phyloP scores from a whole-genome alignment of 176 grass and related monocot genomes.

The Oryza glumipatula region DNA sequence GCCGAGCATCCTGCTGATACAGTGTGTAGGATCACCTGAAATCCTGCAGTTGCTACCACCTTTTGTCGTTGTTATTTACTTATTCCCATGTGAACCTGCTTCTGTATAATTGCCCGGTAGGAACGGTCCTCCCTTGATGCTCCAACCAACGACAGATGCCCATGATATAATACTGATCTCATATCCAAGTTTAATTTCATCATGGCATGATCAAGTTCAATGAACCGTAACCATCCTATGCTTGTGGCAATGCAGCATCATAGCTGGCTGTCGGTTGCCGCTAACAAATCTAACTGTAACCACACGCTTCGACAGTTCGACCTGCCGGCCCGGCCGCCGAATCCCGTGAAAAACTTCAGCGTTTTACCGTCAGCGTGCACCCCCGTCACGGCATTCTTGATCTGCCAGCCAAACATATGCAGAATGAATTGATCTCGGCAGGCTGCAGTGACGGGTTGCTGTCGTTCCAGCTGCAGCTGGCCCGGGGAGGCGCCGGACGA shows the following conservation, averaged over 20 bases:
- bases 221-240: conserved; percentile 1
- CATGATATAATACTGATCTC: not conserved
- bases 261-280: conserved; percentile 6
- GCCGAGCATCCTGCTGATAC: no score
- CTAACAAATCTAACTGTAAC: not conserved
- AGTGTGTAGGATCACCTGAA: not conserved
- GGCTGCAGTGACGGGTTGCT: conserved; percentile 1
- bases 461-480: conserved; percentile 15
- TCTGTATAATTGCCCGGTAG: not conserved
- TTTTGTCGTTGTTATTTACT: not conserved
- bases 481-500: not conserved
- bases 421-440: not conserved
- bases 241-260: not conserved
- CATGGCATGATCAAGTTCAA: conserved; percentile 32
- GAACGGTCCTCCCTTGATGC: not conserved
- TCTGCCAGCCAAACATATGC: not conserved
- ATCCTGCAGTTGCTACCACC: not conserved
- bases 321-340: not conserved
- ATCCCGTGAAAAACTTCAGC: not conserved
- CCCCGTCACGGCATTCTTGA: not conserved
- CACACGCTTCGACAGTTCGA: not conserved
- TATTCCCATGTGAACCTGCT: not conserved
- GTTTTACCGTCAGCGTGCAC: not conserved
- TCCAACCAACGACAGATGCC: not conserved
- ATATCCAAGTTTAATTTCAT: not conserved